Evolutionary conservation across 768 basidiomycete species (phyloP).

Genomic region (Trametes cinnabarina): DNA sequence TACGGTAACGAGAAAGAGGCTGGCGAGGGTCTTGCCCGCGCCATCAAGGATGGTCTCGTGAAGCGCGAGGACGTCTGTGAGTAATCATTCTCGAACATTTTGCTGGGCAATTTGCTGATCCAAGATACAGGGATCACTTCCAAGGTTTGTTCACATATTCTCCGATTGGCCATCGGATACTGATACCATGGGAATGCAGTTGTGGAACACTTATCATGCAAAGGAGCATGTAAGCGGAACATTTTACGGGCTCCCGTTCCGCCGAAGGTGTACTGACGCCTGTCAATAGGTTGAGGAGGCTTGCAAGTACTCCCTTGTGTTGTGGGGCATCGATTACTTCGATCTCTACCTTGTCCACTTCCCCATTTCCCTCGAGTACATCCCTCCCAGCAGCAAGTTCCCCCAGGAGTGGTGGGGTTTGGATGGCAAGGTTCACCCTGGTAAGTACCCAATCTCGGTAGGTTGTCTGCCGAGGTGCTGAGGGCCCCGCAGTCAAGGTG

Average conservation of each 20-base stretch:
- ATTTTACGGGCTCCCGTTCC: background rate
- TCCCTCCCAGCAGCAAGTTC: conserved; percentile 72
- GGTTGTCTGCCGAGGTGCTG: background rate
- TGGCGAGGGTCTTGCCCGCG: conserved; percentile 72
- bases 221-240: conserved; percentile 58
- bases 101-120: background rate
- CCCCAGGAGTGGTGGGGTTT: conserved; percentile 83
- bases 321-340: conserved; percentile 86
- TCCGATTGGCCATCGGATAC: conserved; percentile 8
- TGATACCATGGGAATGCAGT: conserved; percentile 34
- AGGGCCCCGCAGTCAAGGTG: conserved; percentile 46
- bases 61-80: conserved; percentile 85
- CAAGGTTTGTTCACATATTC: conserved; percentile 46
- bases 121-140: conserved; percentile 68
- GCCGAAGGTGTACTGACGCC: background rate
- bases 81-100: conserved; percentile 27
- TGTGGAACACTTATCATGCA: conserved; percentile 91
- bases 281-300: conserved; percentile 47
- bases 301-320: conserved; percentile 61
- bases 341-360: conserved; percentile 84
- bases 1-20: conserved; percentile 91
- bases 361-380: conserved; percentile 78
- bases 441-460: conserved; percentile 36
- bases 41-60: conserved; percentile 78
- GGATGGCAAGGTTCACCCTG: conserved; percentile 64